A percentile compares a stretch with the other conserved stretches of the same genome.
Evolutionary conservation across 345 rosid genomes (phyloP).

Genomic region (Populus nigra): DNA sequence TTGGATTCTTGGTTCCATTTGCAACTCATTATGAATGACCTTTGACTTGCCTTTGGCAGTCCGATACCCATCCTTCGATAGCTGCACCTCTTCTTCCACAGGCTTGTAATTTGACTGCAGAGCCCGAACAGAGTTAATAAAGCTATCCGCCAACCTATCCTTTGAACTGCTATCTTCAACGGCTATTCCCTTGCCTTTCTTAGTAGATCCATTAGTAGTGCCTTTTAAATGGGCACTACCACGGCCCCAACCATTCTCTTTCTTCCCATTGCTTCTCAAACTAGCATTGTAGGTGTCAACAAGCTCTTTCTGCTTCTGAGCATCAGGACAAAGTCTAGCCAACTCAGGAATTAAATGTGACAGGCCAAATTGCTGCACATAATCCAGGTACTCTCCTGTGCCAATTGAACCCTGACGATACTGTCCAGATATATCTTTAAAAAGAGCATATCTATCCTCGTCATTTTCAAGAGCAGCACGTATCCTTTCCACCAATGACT

Average conservation of each 20-base stretch:
- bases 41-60: constrained; percentile 48
- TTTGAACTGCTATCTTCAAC: constrained; percentile 33
- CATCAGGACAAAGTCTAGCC: constrained; percentile 85
- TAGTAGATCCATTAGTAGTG: constrained; percentile 20
- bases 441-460: constrained; percentile 61
- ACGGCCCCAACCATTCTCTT: constrained; percentile 32
- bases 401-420: constrained; percentile 79
- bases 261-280: constrained; percentile 28
- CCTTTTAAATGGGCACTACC: constrained; percentile 21
- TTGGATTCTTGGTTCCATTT: constrained; percentile 21
- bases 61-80: constrained; percentile 63
- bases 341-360: constrained; percentile 74
- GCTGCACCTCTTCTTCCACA: constrained; percentile 47
- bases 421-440: constrained; percentile 68
- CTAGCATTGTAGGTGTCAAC: constrained; percentile 57
- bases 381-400: constrained; percentile 57
- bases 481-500: constrained; percentile 75
- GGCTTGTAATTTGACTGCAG: constrained; percentile 50
- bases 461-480: constrained; percentile 63
- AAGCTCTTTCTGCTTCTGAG: constrained; percentile 78
- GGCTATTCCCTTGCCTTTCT: constrained; percentile 42
- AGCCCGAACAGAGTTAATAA: constrained; percentile 53
- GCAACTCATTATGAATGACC: constrained; percentile 31
- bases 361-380: constrained; percentile 61
- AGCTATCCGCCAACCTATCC: constrained; percentile 55